Conservation (phyloP, 1,139 yeast genomes). For the Citeromyces hawaiiensis region DNA sequence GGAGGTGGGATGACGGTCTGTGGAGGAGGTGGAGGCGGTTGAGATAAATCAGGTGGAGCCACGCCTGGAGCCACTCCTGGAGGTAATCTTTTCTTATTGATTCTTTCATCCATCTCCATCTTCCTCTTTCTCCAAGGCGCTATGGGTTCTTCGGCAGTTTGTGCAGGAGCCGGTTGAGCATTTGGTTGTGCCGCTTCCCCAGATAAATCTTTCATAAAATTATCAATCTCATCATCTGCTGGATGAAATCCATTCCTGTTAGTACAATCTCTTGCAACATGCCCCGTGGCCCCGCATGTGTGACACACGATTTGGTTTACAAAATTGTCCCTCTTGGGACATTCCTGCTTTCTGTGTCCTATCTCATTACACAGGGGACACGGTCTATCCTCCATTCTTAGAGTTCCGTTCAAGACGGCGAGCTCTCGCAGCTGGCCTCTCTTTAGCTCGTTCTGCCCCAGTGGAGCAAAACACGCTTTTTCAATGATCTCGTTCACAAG, state of each 20-base stretch:
- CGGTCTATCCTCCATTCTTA: slow-evolving; percentile 58
- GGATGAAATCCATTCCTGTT: slow-evolving; percentile 8
- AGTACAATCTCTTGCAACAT: slow-evolving; percentile 79
- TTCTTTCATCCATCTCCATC: slow-evolving; percentile 4
- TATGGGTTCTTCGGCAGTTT: neutral
- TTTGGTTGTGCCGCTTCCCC: slow-evolving; percentile 17
- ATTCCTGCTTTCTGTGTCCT: slow-evolving; percentile 50
- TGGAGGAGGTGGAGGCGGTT: slow-evolving; percentile 6
- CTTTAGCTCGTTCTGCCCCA: slow-evolving; percentile 85
- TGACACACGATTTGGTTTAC: slow-evolving; percentile 56
- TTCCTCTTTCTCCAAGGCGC: slow-evolving; percentile 5
- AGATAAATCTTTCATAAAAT: slow-evolving; percentile 33
- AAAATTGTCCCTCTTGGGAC: slow-evolving; percentile 41
- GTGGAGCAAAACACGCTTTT: slow-evolving; percentile 79
- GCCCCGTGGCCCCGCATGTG: slow-evolving; percentile 74
- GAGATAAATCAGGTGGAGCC: slow-evolving; percentile 3
- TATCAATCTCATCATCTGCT: slow-evolving; percentile 32
- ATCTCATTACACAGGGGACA: slow-evolving; percentile 45
- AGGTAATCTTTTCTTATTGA: slow-evolving; percentile 1
- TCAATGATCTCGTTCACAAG: slow-evolving; percentile 68
- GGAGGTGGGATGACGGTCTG: slow-evolving; percentile 6
- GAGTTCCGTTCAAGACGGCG: slow-evolving; percentile 89
- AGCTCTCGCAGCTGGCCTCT: slow-evolving; percentile 83
- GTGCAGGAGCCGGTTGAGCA: neutral
- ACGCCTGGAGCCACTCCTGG: neutral